Percentiles rank a stretch among this genome's conserved stretches.
Evolutionary conservation across 2,329 filamentous ascomycete genomes (phyloP).

Genomic region (Lachnum nothofagi): DNA sequence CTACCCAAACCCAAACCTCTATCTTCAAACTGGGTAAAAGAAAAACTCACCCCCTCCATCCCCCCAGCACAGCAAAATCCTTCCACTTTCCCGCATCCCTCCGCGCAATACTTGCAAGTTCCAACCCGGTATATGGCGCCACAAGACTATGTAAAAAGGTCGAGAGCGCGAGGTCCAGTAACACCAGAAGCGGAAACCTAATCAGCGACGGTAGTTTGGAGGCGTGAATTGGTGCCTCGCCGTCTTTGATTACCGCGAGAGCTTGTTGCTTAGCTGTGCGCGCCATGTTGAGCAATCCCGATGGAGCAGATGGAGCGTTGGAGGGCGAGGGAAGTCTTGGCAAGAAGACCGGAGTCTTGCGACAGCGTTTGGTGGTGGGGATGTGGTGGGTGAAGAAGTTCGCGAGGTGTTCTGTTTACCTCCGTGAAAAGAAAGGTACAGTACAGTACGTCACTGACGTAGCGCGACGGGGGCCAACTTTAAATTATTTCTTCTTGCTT

Average conservation of each 20-base stretch:
- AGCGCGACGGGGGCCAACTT: background rate
- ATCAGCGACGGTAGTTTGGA: constrained; percentile 38
- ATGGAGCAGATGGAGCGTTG: no score
- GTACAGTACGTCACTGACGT: background rate
- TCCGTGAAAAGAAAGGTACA: background rate
- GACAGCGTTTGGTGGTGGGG: no score
- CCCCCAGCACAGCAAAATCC: constrained; percentile 36
- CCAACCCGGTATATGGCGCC: constrained; percentile 39
- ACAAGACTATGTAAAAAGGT: constrained; percentile 59
- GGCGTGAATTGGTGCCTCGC: constrained; percentile 14
- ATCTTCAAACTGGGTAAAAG: constrained; percentile 2
- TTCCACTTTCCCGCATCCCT: constrained; percentile 57
- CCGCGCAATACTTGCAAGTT: constrained; percentile 61
- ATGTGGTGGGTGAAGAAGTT: background rate
- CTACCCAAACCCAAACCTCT: background rate
- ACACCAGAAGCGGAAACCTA: constrained; percentile 50
- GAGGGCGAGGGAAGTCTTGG: no score
- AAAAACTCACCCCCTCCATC: constrained; percentile 51
- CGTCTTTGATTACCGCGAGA: constrained; percentile 10
- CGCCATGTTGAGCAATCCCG: background rate
- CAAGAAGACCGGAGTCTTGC: no score
- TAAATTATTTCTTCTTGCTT: background rate
- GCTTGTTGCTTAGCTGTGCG: constrained; percentile 1
- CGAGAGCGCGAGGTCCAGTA: constrained; percentile 57
- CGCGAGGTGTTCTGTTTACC: background rate